These are phyloP conservation scores for Carpinus fangiana DNA, from an alignment of 306 rosid species.

Conservation along the genomic window DNA sequence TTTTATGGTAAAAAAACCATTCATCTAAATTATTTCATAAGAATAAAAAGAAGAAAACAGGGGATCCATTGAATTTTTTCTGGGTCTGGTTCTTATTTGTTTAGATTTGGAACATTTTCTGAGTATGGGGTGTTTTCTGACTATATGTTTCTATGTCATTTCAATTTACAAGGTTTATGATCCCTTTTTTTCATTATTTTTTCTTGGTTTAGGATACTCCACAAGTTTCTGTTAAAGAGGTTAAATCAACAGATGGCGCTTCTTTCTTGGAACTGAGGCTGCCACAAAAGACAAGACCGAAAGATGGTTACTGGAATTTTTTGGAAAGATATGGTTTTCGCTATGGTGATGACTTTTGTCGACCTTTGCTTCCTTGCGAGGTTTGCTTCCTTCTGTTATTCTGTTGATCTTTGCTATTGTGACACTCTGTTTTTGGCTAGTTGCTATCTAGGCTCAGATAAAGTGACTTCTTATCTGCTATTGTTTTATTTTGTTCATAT, in stretches of 20 bases:
- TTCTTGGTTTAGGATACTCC: conserved; percentile 56
- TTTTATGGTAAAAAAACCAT: too few relatives aligned
- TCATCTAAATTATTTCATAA: too few relatives aligned
- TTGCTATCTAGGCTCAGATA: background rate
- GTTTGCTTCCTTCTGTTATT: conserved; percentile 45
- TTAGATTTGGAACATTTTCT: background rate
- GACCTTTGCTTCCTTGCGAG: conserved; percentile 92
- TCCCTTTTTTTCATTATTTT: background rate
- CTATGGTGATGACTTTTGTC: conserved; percentile 58
- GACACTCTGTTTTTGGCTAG: background rate
- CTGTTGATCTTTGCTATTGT: conserved; percentile 14
- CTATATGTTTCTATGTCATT: background rate
- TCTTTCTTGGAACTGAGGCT: conserved; percentile 57
- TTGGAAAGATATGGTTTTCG: conserved; percentile 73
- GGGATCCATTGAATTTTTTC: background rate
- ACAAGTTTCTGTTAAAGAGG: conserved; percentile 67
- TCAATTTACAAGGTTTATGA: conserved; percentile 20
- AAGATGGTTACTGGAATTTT: conserved; percentile 62
- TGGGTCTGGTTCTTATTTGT: background rate
- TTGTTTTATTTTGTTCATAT: background rate
- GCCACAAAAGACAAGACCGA: conserved; percentile 45
- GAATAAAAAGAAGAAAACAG: too few relatives aligned
- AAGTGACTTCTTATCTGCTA: background rate
- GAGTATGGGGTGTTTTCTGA: background rate
- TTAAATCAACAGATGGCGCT: conserved; percentile 71